Conservation (phyloP, 2,329 filamentous ascomycete species). For the Fusarium bactridioides region DNA sequence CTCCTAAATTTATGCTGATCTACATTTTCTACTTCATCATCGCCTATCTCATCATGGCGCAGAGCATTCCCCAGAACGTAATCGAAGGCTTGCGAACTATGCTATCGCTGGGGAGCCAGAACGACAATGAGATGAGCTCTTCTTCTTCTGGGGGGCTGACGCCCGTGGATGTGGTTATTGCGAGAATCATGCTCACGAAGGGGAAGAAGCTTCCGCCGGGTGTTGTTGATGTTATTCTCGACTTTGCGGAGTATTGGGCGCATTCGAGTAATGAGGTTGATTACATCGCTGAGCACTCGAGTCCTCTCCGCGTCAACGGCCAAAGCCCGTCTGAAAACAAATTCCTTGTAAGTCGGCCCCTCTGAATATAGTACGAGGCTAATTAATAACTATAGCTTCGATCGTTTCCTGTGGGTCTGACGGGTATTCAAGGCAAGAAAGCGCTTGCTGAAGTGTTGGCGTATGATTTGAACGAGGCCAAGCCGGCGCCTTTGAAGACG, state of each 20-base stretch:
- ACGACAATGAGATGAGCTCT: background rate
- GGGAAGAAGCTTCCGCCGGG: conserved; percentile 59
- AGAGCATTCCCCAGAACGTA: conserved; percentile 37
- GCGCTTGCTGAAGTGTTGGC: conserved; percentile 41
- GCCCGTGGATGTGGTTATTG: conserved; percentile 58
- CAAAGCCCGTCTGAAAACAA: conserved; percentile 40
- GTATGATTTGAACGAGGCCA: conserved; percentile 43
- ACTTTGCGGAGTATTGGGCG: conserved; percentile 70
- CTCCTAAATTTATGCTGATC: conserved; percentile 15
- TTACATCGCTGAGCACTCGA: conserved; percentile 34
- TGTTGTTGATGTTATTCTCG: conserved; percentile 63
- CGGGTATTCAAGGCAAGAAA: conserved; percentile 37
- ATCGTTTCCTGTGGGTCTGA: conserved; percentile 50
- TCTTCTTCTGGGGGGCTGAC: conserved; percentile 45
- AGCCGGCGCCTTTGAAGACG: conserved; percentile 37
- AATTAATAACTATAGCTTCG: conserved; percentile 43
- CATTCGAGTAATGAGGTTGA: conserved; percentile 52
- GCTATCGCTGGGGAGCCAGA: background rate
- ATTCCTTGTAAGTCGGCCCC: conserved; percentile 44
- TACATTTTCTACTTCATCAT: conserved; percentile 20
- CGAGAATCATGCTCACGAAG: conserved; percentile 57
- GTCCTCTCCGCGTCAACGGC: conserved; percentile 37
- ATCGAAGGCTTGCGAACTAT: conserved; percentile 28
- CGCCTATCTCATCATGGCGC: conserved; percentile 39
- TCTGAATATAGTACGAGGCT: background rate